Evolutionary conservation across 2,329 filamentous ascomycete genomes (phyloP).

Genomic region (Achaetomium macrosporum): DNA sequence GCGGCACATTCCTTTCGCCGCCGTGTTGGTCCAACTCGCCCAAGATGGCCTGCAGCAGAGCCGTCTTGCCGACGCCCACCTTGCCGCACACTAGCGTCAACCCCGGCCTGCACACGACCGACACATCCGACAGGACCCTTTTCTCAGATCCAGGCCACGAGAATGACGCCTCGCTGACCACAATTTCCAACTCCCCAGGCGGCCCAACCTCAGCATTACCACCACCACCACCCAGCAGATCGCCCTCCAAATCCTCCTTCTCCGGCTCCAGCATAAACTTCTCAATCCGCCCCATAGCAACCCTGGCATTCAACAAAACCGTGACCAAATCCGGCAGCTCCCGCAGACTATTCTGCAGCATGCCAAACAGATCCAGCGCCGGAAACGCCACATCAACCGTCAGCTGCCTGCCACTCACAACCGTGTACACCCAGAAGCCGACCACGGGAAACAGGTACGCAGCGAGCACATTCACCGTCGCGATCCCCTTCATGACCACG

Average conservation of each 20-base stretch:
- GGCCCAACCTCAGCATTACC: conserved; percentile 5
- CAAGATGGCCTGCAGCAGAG: conserved; percentile 52
- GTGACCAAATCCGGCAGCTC: conserved; percentile 72
- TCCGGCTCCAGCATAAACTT: conserved; percentile 82
- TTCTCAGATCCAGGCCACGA: conserved; percentile 67
- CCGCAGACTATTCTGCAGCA: conserved; percentile 67
- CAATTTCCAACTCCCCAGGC: conserved; percentile 35
- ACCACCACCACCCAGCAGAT: conserved; percentile 21
- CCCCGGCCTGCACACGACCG: conserved; percentile 42
- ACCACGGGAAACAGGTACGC: conserved; percentile 73
- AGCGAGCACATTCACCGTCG: conserved; percentile 63
- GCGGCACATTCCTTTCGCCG: conserved; percentile 41
- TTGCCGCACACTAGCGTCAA: conserved; percentile 53
- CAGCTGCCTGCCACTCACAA: conserved; percentile 60
- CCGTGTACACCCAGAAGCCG: conserved; percentile 76
- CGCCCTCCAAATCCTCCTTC: conserved; percentile 49
- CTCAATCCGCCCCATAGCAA: conserved; percentile 76
- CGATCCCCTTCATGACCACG: conserved; percentile 57
- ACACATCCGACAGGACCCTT: conserved; percentile 44
- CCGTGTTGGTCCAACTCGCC: conserved; percentile 62
- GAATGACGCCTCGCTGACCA: conserved; percentile 63
- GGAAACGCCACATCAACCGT: conserved; percentile 82
- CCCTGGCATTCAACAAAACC: conserved; percentile 71
- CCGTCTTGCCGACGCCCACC: conserved; percentile 57
- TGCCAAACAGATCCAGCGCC: conserved; percentile 71